These are phyloP conservation scores for Sporodiniella umbellata DNA, from an alignment of 371 early-diverging fungal species.

Conservation along the genomic window DNA sequence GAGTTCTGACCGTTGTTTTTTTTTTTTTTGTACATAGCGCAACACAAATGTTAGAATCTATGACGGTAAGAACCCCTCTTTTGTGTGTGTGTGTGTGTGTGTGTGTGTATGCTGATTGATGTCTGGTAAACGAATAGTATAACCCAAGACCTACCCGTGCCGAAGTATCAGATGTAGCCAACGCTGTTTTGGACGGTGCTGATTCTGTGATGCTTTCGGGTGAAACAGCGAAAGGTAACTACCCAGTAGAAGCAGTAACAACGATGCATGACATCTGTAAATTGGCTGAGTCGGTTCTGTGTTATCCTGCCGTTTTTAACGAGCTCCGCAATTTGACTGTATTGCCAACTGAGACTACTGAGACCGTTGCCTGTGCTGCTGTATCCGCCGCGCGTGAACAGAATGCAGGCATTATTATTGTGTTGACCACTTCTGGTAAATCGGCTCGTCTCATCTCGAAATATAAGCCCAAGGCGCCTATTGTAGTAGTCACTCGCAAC, in stretches of 20 bases:
- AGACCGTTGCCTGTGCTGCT: conserved; percentile 94
- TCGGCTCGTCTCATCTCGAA: conserved; percentile 93
- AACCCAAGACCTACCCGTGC: conserved; percentile 98
- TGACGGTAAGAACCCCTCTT: conserved; percentile 66
- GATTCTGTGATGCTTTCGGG: conserved; percentile 99
- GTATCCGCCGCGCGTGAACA: conserved; percentile 88
- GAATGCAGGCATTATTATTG: conserved; percentile 84
- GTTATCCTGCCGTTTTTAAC: conserved; percentile 78
- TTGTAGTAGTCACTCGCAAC: conserved; percentile 88
- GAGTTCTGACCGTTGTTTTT: neutral
- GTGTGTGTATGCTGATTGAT: too few relatives aligned
- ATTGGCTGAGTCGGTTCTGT: conserved; percentile 77
- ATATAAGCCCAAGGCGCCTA: conserved; percentile 91
- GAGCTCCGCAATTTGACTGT: conserved; percentile 75
- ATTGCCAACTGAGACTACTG: conserved; percentile 80
- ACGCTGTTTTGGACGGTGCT: conserved; percentile 96
- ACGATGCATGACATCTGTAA: conserved; percentile 79
- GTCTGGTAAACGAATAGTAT: too few relatives aligned
- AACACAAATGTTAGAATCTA: conserved; percentile 99
- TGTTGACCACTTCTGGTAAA: conserved; percentile 75
- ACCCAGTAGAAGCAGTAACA: conserved; percentile 72
- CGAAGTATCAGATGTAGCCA: conserved; percentile 98
- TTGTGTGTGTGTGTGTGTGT: too few relatives aligned
- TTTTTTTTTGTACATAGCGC: conserved; percentile 67
- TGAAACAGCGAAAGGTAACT: conserved; percentile 94